A percentile compares a stretch with the other conserved stretches of the same genome.
Evolutionary conservation across 352 stramenopile genomes (phyloP).

Genomic region (Phytophthora idaei): DNA sequence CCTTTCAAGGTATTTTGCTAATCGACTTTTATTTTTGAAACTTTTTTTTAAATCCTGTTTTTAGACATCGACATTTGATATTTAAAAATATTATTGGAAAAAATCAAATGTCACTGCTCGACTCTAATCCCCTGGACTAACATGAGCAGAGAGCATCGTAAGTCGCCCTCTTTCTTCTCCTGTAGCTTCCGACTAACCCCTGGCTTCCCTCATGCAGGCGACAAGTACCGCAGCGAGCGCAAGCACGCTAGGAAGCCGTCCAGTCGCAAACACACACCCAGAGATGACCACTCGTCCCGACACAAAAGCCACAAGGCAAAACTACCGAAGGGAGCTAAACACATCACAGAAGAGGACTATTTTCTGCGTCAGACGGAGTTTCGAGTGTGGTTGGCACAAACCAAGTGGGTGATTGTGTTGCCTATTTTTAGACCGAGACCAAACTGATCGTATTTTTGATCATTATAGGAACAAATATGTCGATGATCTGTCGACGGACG

Average conservation of each 20-base stretch:
- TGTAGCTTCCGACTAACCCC: constrained; percentile 1
- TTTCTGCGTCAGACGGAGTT: constrained; percentile 74
- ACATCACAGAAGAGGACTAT: constrained; percentile 68
- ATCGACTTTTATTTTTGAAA: too few relatives aligned
- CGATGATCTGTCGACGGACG: constrained; percentile 69
- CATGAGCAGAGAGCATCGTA: constrained; percentile 21
- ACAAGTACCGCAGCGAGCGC: constrained; percentile 14
- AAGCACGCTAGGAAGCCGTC: constrained; percentile 30
- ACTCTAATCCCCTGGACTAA: not conserved
- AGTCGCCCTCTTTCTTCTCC: not conserved
- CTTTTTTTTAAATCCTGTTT: too few relatives aligned
- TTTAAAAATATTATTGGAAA: too few relatives aligned
- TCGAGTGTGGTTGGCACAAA: constrained; percentile 71
- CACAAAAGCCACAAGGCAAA: constrained; percentile 35
- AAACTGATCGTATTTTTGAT: constrained; percentile 7
- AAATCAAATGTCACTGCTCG: too few relatives aligned
- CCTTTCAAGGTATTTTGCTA: too few relatives aligned
- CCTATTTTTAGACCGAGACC: constrained; percentile 4
- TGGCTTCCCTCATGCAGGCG: constrained; percentile 1
- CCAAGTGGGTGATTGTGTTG: constrained; percentile 35
- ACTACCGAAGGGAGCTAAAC: constrained; percentile 29
- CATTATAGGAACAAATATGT: constrained; percentile 61
- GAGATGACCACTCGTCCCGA: constrained; percentile 32
- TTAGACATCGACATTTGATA: too few relatives aligned
- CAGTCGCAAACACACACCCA: constrained; percentile 29